Evolutionary conservation across 2,329 filamentous ascomycete species (phyloP).

Genomic region (Tolypocladium endophyticum): DNA sequence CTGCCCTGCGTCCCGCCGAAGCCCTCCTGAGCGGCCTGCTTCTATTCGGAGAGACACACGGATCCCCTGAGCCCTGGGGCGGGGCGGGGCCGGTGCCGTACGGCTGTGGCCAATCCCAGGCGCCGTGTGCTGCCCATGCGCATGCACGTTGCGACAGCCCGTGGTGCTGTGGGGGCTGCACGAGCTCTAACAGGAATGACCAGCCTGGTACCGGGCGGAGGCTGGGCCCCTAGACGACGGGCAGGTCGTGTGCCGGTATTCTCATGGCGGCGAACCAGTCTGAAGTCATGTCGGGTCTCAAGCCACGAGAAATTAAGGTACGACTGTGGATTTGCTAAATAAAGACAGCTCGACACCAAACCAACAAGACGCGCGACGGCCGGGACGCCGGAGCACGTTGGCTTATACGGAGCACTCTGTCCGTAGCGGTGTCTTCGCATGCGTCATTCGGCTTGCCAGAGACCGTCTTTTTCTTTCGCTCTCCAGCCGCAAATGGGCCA

Average conservation of each 20-base stretch:
- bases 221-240: background rate
- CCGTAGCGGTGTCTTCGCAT: too few species aligned
- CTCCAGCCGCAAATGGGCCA: background rate
- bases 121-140: background rate
- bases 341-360: background rate
- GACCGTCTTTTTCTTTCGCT: too few species aligned
- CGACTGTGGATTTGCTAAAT: background rate
- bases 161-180: background rate
- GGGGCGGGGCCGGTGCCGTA: background rate
- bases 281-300: background rate
- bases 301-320: conserved; percentile 1
- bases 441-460: background rate
- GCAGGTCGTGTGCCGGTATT: background rate
- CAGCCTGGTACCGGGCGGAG: background rate
- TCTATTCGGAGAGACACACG: background rate
- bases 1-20: background rate
- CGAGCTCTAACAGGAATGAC: background rate
- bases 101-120: background rate
- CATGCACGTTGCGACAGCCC: background rate
- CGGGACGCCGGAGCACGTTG: background rate
- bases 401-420: background rate
- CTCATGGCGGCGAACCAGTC: background rate
- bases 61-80: background rate
- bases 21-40: background rate
- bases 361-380: background rate